Base-by-base conservation (phyloP, 805 yeast genomes). In the Wickerhamiella bombiphila region DNA sequence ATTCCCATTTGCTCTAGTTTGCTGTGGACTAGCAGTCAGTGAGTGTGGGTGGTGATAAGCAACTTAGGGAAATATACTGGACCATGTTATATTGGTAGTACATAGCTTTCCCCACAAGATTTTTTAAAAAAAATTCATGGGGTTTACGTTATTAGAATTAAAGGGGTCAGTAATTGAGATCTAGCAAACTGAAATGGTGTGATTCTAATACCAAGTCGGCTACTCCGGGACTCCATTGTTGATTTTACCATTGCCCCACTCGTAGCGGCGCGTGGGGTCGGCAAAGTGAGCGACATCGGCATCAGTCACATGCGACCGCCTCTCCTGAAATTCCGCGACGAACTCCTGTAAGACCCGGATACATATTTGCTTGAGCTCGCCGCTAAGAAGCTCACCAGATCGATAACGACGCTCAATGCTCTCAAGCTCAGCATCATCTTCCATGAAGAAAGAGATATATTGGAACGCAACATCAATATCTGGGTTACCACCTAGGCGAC, bases 381-480 rank as follows among this genome's bases (percentile, higher is more conserved):
- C 94, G 29, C 93, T 80, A 49, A 88, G 66, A 41, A 91, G 58
- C 43, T 80, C 85, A 44, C 98, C 98, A 36, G 65, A 60, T 55
- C 66, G 73, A 63, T 91, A 91, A 29, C 68, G 70, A 29, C 70
- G 68, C 41, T 74, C 71, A 49, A 77, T 63, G 34, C 68, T 61
- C 38, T 65, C 66, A 51, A 91, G 67, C 51, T 79, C 73, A 29
- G 65, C 86, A 55, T 91, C 97, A 57, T 88, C 97, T 48, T 83
- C 81, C 35, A 73, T 63, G 69, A 91, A 86, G 65, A 91, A 91
- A 4, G 85, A 72, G 45, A 91, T 64, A 57, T 91, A 91, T 63
- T 91, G 97, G 64, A 66, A 91, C 2, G 98, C 82, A 40, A 91
- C 94, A 58, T 91, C 98, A 25, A 86, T 78, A 47, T 88, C 96